phyloP scores from a whole-genome alignment of 129 eudicot genomes.

The Flaveria trinervia region DNA sequence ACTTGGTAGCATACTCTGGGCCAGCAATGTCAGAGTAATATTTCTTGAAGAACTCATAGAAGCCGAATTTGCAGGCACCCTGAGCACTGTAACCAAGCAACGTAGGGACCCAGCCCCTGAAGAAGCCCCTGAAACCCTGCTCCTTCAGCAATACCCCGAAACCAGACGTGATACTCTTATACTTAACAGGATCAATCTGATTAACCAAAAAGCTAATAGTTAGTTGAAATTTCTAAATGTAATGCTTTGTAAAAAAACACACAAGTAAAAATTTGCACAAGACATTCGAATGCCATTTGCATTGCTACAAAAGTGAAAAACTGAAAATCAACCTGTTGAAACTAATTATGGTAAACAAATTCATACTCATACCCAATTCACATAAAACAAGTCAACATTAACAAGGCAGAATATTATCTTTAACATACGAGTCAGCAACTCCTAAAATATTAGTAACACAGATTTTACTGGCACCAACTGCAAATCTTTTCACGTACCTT shows the following conservation, averaged over 20 bases:
- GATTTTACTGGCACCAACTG: too few species aligned
- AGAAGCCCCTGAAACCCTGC: conserved; percentile 74
- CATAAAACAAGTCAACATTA: background rate
- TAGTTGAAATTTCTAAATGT: background rate
- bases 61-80: conserved; percentile 91
- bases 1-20: conserved; percentile 75
- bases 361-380: conserved; percentile 6
- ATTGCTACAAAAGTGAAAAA: background rate
- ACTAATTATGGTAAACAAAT: background rate
- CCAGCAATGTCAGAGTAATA: conserved; percentile 87
- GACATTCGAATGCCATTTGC: background rate
- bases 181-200: conserved; percentile 75
- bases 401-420: background rate
- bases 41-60: conserved; percentile 89
- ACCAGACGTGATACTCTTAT: conserved; percentile 84
- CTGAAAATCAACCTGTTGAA: background rate
- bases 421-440: background rate
- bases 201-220: background rate
- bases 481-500: too few species aligned
- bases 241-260: background rate
- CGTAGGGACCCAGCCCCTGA: conserved; percentile 81
- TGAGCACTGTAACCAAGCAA: conserved; percentile 85
- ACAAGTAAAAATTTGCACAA: background rate
- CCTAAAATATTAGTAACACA: background rate
- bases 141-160: conserved; percentile 70